Evolutionary conservation across 2,329 filamentous ascomycete genomes (phyloP), one percentile per base, ranked within the genome.

Genomic region (Teratosphaeriaceae sp.): DNA sequence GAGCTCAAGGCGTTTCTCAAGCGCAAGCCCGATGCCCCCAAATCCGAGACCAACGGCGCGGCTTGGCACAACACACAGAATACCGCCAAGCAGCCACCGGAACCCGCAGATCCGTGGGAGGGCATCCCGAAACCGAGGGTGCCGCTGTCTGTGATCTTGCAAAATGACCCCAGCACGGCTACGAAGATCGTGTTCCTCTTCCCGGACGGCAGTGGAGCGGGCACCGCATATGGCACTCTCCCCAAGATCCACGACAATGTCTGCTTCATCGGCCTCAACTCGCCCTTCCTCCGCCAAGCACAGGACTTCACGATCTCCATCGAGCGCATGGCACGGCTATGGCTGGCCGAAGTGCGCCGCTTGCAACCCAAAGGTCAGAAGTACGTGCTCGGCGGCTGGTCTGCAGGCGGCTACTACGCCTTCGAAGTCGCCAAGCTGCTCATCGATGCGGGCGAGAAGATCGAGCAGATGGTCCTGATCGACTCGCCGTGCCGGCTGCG

Each of bases 331-430:
- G 54, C 53, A 13, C 42, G 45, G 3, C 39, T 58, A 12, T 60
- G 56, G 53, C 7, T 56, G 4, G 42, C 43, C 13, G 57, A 59
- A 34, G 47, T 60, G 8, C 66, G 64, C 3, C 66, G 66, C n/a
- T 62, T 70, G 19, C 68, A 75, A 48, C 66, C 71, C 3, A 60
- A 62, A 11, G 68, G 70, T 0, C 40, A 45, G 43, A 80, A 82
- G 0, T 86, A 85, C 63, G 73, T 74, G 39, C 64, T 88, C 1
- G 76, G 79, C 13, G 85, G 85, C 19, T 88, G 84, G 84, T 85
- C 79, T n/a, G 84, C 82, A 1, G 85, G 84, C 20, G 84, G 84
- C 26, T 81, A 86, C 37, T 80, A 82, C 46, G 82, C 83, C 31
- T 86, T 51, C 40, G 59, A 58, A 46, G 51, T 54, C 13, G 49